Evolutionary conservation across 176 grass and related monocot species (phyloP), one percentile per base, ranked within the genome.

Genomic region (Triticum dicoccoides): DNA sequence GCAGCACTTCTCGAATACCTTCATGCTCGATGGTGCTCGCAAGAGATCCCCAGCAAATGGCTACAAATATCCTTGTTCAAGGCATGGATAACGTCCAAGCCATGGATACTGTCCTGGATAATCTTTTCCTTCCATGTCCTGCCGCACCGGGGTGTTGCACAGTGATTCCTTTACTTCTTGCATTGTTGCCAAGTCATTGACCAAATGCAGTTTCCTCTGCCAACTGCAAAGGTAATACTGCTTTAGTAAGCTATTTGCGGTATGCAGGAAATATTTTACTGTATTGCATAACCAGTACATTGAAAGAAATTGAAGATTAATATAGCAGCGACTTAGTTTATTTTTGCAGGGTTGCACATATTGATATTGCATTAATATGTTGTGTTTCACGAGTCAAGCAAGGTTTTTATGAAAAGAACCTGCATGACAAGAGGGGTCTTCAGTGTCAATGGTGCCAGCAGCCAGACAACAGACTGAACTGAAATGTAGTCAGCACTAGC

Each of bases 81-180:
- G 74, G 54, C 59, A 80, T 73, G 80, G 23, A 73, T 80, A n/a
- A 30, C 11, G 20, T 56, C 29, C 65, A 38, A 45, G 75, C 32
- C 61, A 80, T 79, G 80, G 24, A 74, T 80, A n/a, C 9, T 91
- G 27, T 62, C 21, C 67, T 87, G 27, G 74, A 80, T n/a, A 80
- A 69, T 13, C 6, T 79, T 67, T 83, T 34, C 62, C 9, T 72
- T 37, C 18, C 41, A 34, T 79, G 69, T 78, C 20, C 73, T 30
- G 25, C 59, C 1, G 65, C 33, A 84, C 13, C 23, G 3, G 58
- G 33, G 27, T 8, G 73, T 73, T 74, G 67, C 18, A 58, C 45
- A 83, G 58, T 49, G 21, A 13, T 83, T 78, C 25, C 15, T 82
- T 78, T 81, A 83, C 17, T 52, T 83, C 8, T 76, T 84, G 14